These are phyloP conservation scores for Chamaecrista fasciculata DNA, from an alignment of 306 rosid species.

Conservation along the genomic window DNA sequence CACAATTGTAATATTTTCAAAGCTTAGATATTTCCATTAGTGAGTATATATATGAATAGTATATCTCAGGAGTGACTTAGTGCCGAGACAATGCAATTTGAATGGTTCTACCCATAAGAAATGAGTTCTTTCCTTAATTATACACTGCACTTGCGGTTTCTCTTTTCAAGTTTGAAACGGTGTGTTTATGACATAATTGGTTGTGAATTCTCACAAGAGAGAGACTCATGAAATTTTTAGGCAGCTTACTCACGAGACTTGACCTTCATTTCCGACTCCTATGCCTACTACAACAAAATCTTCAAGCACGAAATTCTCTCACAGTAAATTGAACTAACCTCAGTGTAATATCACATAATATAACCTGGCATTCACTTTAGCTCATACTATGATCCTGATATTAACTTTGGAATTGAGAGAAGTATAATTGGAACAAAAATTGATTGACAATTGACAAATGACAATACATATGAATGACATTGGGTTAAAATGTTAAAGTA, in stretches of 20 bases:
- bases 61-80: neutral
- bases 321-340: neutral
- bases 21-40: neutral
- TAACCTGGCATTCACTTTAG: constrained; percentile 8
- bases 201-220: constrained; percentile 5
- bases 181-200: neutral
- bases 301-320: neutral
- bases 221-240: neutral
- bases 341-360: neutral
- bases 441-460: no score
- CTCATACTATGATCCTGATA: neutral
- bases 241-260: neutral
- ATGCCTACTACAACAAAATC: neutral
- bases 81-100: constrained; percentile 5
- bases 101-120: neutral
- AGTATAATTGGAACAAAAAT: neutral
- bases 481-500: no score
- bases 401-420: neutral
- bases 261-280: neutral
- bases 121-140: neutral
- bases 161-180: neutral
- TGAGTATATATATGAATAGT: neutral
- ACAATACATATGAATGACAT: neutral
- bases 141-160: neutral
- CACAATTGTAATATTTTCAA: constrained; percentile 20